Conservation (phyloP, 2,329 filamentous ascomycete genomes). For the Basipetospora sp. region DNA sequence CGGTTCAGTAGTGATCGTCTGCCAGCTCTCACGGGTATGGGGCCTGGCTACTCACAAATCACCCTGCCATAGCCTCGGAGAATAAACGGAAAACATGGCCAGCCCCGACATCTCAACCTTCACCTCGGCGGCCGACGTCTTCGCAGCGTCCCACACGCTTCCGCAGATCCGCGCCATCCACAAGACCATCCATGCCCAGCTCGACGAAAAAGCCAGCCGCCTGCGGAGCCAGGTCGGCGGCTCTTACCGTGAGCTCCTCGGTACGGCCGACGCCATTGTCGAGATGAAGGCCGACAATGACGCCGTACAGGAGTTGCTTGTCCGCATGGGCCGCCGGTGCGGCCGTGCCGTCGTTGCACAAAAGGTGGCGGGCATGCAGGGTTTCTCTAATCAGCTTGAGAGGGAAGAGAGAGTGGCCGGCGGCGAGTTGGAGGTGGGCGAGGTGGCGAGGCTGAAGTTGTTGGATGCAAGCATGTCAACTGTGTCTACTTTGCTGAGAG, state of each 20-base stretch:
- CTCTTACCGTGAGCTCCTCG: constrained; percentile 75
- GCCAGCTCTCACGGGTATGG: too few species aligned
- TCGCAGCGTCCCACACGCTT: constrained; percentile 40
- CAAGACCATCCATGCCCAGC: constrained; percentile 40
- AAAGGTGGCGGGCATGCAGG: constrained; percentile 44
- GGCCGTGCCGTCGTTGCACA: constrained; percentile 55
- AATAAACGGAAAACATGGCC: constrained; percentile 6
- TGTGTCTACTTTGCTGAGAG: constrained; percentile 33
- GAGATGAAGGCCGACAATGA: constrained; percentile 71
- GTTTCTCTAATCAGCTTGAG: constrained; percentile 23
- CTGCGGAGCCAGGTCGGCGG: constrained; percentile 49
- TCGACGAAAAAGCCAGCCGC: constrained; percentile 48
- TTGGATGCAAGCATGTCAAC: constrained; percentile 37
- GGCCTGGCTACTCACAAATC: background rate
- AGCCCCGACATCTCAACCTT: constrained; percentile 15
- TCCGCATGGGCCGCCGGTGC: constrained; percentile 60
- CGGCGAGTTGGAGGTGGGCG: constrained; percentile 14
- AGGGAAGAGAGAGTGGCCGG: constrained; percentile 14
- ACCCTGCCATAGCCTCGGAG: too few species aligned
- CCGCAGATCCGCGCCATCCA: constrained; percentile 51
- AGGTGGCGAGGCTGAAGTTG: constrained; percentile 31
- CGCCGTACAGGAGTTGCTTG: constrained; percentile 55
- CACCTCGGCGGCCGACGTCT: constrained; percentile 38
- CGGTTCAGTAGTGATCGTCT: too few species aligned
- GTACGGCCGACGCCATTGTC: constrained; percentile 87